Percentiles rank a stretch among this genome's conserved stretches.
Evolutionary conservation across 139 green algal genomes (phyloP).

Genomic region (Gonium pectorale): DNA sequence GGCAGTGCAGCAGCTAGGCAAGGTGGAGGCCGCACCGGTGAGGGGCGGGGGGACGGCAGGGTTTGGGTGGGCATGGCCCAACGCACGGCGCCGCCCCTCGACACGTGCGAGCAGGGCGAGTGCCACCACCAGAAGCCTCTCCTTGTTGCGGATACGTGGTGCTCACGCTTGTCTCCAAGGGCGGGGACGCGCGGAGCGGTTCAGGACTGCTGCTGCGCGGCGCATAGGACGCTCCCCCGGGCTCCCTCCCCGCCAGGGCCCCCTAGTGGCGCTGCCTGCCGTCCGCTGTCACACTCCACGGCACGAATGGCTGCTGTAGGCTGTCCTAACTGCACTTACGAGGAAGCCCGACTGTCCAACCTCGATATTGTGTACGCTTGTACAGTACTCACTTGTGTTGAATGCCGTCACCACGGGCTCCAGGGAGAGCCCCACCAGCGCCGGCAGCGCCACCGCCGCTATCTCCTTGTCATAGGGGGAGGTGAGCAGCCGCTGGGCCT

Average conservation of each 20-base stretch:
- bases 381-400: constrained; percentile 54
- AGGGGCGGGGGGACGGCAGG: not conserved
- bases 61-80: not conserved
- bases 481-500: not conserved
- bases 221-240: no score
- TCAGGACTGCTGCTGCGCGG: no score
- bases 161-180: no score
- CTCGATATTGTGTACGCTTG: not conserved
- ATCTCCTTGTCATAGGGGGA: constrained; percentile 68
- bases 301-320: not conserved
- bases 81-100: no score
- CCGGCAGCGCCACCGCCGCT: constrained; percentile 60
- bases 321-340: not conserved
- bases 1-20: not conserved
- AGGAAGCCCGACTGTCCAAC: not conserved
- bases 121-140: not conserved
- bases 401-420: constrained; percentile 69
- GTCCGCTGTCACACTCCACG: not conserved
- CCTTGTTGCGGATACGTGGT: no score
- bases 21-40: no score
- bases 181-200: no score
- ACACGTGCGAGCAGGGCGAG: not conserved
- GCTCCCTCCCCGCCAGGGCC: no score
- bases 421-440: constrained; percentile 62
- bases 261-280: no score